Evolutionary conservation across 768 basidiomycete species (phyloP), one percentile per base, ranked within the genome.

Genomic region (Kwoniella sp.): DNA sequence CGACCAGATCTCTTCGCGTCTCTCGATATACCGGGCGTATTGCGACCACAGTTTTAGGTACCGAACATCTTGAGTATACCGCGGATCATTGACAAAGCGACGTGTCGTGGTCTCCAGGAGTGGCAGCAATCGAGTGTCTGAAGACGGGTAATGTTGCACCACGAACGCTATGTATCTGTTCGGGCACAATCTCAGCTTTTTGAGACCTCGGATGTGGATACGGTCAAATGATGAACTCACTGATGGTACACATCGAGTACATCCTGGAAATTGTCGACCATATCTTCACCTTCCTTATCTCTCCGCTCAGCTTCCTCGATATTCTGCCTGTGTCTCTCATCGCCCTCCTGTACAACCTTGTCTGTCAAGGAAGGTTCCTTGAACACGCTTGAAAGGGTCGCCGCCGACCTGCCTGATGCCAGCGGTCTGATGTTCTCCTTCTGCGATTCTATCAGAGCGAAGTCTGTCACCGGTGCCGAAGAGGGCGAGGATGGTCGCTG

Each of bases 21-120:
- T 85, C 72, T 93, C 89, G 59, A 92, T 86, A 73, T 90, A 86
- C 59, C 86, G 86, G 11, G 93, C 89, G 78, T 95, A 93, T 55
- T 90, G 84, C 23, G 88, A 86, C 96, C 96, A 99, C 22, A 97
- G 80, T 78, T 92, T 91, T 55, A 97, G 84, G 81, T 97, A 96
- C 47, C 95, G 86, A 56, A 92, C 82, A 83, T 98, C 94, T 57
- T 87, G 87, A 54, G 75, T 72, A 81, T 96, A 98, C 15, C 87
- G 82, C n/a, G 85, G 83, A 77, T 98, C 95, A 28, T 86, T 85
- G 69, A 89, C 87, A 81, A 97, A 96, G 61, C 86, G 86, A 30
- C 86, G 82, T 1, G 93, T 93, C 0, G 90, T 88, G 73, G 92
- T 88, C 72, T 94, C 91, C 20, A 99, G 84, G 5, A 97, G 81